Evolutionary conservation across 345 rosid species (phyloP).

Genomic region (Lepidium sativum): DNA sequence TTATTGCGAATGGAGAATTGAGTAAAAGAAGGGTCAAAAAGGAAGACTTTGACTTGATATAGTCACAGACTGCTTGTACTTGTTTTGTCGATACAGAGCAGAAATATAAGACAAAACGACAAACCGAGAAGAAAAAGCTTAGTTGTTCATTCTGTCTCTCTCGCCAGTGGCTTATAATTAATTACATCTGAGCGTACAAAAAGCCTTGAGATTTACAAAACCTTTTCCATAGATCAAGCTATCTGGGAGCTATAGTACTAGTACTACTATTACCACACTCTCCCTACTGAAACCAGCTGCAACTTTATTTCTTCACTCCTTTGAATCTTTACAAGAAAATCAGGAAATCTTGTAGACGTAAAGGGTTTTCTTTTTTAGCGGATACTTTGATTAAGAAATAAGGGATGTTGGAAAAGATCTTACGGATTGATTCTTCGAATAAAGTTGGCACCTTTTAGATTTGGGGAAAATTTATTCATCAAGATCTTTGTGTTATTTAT

Average conservation of each 20-base stretch:
- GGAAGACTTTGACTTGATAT: too few species aligned
- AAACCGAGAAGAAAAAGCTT: not conserved
- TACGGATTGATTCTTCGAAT: not conserved
- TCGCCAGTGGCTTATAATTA: constrained; percentile 10
- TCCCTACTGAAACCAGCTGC: not conserved
- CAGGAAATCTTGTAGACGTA: not conserved
- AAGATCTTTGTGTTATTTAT: not conserved
- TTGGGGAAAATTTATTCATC: not conserved
- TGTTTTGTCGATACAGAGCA: too few species aligned
- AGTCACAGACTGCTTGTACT: too few species aligned
- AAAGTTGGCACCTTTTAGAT: constrained; percentile 6
- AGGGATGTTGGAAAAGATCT: not conserved
- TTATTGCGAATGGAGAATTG: not conserved
- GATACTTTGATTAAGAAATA: not conserved
- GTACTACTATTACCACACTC: not conserved
- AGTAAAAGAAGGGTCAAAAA: not conserved
- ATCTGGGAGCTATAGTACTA: not conserved
- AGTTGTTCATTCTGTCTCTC: not conserved
- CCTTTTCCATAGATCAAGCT: not conserved
- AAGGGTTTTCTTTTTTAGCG: not conserved
- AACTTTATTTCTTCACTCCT: not conserved
- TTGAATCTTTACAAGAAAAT: not conserved
- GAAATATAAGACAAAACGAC: too few species aligned
- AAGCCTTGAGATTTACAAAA: not conserved
- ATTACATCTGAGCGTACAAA: not conserved